These are phyloP conservation scores for Neurospora crassa DNA, from an alignment of 2,329 filamentous ascomycete species.

Conservation along the genomic window DNA sequence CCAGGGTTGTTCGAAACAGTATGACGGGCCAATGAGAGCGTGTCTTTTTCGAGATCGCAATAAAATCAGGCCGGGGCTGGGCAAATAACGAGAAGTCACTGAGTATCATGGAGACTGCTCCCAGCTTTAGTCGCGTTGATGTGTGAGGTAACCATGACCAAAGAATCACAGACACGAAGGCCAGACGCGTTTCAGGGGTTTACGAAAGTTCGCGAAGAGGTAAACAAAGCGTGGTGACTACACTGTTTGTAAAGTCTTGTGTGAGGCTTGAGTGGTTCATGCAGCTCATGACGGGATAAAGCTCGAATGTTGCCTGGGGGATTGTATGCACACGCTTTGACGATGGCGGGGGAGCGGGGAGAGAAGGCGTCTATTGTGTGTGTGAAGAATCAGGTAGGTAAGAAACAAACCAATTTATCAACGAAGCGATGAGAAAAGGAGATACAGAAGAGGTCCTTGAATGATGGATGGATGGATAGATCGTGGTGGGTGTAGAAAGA, in stretches of 20 bases:
- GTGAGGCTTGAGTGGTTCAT: neutral
- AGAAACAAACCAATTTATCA: neutral
- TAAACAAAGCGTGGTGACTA: neutral
- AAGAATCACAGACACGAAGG: neutral
- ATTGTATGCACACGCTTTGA: neutral
- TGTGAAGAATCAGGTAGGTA: neutral
- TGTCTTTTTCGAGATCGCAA: neutral
- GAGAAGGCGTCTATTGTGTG: neutral
- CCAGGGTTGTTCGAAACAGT: neutral
- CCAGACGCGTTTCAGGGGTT: neutral
- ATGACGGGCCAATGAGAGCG: neutral
- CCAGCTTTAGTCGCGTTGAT: neutral
- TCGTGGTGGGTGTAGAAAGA: neutral
- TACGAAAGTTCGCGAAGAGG: neutral
- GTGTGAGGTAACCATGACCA: neutral
- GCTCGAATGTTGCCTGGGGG: neutral
- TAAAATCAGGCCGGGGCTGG: neutral
- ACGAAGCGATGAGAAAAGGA: neutral
- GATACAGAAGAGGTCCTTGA: neutral
- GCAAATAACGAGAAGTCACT: neutral
- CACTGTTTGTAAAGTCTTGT: neutral
- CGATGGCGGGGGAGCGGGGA: neutral
- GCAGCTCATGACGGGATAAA: neutral
- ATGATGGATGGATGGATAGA: neutral
- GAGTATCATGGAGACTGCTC: neutral